Evolutionary conservation across 768 basidiomycete genomes (phyloP), one percentile per base, ranked within the genome.

Genomic region (Leccinum longicurvipes): DNA sequence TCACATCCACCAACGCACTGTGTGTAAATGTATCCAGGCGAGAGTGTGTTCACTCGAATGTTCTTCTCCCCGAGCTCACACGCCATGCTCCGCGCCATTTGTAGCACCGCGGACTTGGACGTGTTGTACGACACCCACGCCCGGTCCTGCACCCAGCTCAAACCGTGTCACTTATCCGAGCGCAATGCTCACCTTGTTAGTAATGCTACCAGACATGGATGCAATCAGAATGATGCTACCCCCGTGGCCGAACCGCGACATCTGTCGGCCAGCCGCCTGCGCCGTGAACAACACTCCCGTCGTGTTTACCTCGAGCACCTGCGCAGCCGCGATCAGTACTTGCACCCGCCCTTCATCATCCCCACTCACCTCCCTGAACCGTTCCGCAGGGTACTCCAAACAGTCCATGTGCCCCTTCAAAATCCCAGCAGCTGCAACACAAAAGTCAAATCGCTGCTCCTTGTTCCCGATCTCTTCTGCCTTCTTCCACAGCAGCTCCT

Each of bases 51-150:
- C 56, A 89, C 87, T 4, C 89, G 78, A 48, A 91, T 89, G 3
- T 76, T 72, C 67, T 83, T 74, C 31, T 65, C 72, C 2, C 86
- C 89, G 2, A 91, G 77, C 65, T 91, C 89, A 64, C 87, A 89
- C 4, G 88, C 89, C 86, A 91, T 86, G 67, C 85, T 88, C 44
- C 89, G 81, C 7, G 77, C 83, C 86, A 89, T 89, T 70, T 91
- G 89, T 44, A 90, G 70, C n/a, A 91, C 87, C 5, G 83, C 89
- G 1, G 85, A 81, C 70, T 91, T 91, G 73, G 85, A 87, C 47
- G 81, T 78, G 70, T 89, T 89, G 73, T 90, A 91, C 14, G 86
- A 81, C 48, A 85, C 80, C 87, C 86, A 89, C 2, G 83, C 80
- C 60, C 87, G 86, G 59, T 82, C 87, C 88, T 87, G 60, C 27